phyloP scores from a whole-genome alignment of 768 basidiomycete species.

The Omphalotus guepiniiformis region DNA sequence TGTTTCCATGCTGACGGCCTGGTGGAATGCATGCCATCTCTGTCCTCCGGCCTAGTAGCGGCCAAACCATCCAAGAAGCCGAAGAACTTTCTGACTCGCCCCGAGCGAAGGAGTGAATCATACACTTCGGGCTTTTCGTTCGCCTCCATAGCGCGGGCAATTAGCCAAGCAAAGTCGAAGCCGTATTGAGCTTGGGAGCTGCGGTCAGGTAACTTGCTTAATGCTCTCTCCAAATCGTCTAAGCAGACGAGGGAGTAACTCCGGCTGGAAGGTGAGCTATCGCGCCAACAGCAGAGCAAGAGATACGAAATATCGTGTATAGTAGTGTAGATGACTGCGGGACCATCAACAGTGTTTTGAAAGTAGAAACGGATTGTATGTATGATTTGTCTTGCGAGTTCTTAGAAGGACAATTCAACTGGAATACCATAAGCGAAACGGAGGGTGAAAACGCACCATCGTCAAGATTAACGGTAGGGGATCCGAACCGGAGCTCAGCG shows the following conservation, averaged over 20 bases:
- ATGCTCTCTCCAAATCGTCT: neutral
- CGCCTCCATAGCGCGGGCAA: neutral
- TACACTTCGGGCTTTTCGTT: neutral
- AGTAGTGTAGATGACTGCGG: neutral
- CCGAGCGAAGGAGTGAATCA: neutral
- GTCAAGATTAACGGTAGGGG: neutral
- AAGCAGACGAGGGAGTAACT: neutral
- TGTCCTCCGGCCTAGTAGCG: no score
- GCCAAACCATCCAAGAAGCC: neutral
- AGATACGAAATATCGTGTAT: neutral
- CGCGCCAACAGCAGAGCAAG: neutral
- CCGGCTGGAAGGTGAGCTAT: neutral
- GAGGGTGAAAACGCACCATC: neutral
- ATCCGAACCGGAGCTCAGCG: neutral
- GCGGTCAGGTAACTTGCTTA: neutral
- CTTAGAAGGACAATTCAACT: neutral
- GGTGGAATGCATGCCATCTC: neutral
- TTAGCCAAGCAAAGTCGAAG: neutral
- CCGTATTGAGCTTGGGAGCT: neutral
- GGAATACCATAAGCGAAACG: neutral
- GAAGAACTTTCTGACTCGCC: neutral
- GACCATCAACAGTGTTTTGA: neutral
- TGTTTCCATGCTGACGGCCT: conserved; percentile 2
- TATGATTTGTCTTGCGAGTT: neutral
- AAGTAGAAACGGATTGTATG: neutral